A percentile compares a stretch with the other conserved stretches of the same genome.
Evolutionary conservation across 179 eudicot species (phyloP).

Genomic region (Monotropa hypopitys): DNA sequence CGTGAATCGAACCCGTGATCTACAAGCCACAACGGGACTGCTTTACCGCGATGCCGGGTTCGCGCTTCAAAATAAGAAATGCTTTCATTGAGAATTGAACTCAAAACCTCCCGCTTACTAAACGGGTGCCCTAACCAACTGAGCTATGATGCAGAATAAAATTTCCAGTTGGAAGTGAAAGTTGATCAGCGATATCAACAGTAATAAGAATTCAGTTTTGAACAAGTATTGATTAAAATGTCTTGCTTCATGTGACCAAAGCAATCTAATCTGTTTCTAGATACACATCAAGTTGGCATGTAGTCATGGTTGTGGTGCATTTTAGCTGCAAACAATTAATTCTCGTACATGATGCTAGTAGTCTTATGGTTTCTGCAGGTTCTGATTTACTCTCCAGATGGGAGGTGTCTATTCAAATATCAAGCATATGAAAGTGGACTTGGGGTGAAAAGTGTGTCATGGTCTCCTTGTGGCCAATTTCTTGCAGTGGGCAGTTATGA

Average conservation of each 20-base stretch:
- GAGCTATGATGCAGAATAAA: neutral
- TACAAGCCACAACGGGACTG: no score
- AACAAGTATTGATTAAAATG: neutral
- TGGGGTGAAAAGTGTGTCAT: constrained; percentile 87
- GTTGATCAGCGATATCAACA: neutral
- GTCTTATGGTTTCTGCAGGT: constrained; percentile 34
- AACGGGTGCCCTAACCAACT: no score
- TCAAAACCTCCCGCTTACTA: no score
- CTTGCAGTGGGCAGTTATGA: constrained; percentile 94
- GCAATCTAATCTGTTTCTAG: neutral
- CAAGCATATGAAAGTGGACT: constrained; percentile 98
- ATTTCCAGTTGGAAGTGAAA: neutral
- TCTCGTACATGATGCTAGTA: neutral
- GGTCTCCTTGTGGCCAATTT: constrained; percentile 97
- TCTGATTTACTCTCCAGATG: constrained; percentile 86
- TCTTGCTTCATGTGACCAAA: neutral
- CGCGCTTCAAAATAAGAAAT: no score
- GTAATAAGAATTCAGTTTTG: neutral
- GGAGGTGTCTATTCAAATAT: constrained; percentile 79
- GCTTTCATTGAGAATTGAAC: no score
- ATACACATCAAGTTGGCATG: neutral
- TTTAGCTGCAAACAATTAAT: neutral
- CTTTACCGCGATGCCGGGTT: no score
- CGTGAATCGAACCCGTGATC: no score
- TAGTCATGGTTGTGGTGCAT: neutral